Evolutionary conservation across 148 eudicot genomes (phyloP).

Genomic region (Nyssa sinensis): DNA sequence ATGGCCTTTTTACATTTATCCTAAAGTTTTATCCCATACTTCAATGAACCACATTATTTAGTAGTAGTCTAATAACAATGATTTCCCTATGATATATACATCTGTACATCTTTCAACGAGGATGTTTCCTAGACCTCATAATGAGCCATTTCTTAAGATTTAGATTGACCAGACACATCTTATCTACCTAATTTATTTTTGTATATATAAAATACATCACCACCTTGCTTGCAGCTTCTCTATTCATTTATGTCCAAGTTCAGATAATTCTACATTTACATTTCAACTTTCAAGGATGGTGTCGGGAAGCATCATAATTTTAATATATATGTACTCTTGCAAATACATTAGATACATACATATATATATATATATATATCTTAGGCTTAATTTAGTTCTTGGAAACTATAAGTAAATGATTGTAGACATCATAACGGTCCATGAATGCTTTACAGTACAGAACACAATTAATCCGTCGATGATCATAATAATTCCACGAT

Average conservation of each 20-base stretch:
- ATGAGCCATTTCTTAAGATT: too few relatives aligned
- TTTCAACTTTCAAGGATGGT: not conserved
- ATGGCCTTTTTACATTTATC: constrained; percentile 5
- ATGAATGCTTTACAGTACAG: too few relatives aligned
- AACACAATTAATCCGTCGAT: too few relatives aligned
- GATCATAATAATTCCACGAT: not conserved
- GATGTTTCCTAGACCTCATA: not conserved
- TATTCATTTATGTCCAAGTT: constrained; percentile 2
- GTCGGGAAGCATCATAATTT: not conserved
- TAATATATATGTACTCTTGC: too few relatives aligned
- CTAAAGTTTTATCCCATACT: not conserved
- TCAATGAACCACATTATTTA: not conserved
- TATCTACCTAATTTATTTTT: constrained; percentile 5
- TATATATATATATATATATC: not conserved
- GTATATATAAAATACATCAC: not conserved
- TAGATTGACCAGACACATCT: not conserved
- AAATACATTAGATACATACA: too few relatives aligned
- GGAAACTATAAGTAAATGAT: too few relatives aligned
- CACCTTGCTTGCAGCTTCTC: not conserved
- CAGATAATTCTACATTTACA: not conserved
- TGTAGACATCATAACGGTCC: too few relatives aligned
- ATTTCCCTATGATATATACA: not conserved
- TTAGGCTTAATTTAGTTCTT: too few relatives aligned
- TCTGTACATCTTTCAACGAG: not conserved
- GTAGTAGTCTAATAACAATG: not conserved